A percentile compares a stretch with the other conserved stretches of the same genome.
These are phyloP conservation scores for Lentinus brumalis DNA, from an alignment of 768 basidiomycete genomes.

Conservation along the genomic window DNA sequence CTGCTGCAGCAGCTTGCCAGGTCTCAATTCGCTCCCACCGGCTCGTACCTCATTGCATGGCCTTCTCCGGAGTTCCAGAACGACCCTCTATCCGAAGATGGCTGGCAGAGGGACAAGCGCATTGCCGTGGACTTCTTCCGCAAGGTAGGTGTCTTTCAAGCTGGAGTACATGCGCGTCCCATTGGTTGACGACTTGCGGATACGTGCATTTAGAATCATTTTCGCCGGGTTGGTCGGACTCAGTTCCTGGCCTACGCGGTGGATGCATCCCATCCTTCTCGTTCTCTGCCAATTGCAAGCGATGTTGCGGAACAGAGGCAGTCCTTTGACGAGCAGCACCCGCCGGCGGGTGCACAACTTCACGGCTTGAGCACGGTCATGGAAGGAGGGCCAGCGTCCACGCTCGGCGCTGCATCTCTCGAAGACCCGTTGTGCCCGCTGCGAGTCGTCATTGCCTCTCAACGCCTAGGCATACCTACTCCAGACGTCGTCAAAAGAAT, in stretches of 20 bases:
- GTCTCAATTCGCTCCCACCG: neutral
- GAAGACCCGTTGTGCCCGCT: slow-evolving; percentile 13
- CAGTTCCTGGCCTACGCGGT: slow-evolving; percentile 17
- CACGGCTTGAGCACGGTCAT: neutral
- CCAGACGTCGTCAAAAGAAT: neutral
- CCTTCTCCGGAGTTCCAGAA: slow-evolving; percentile 5
- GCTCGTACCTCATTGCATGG: slow-evolving; percentile 16
- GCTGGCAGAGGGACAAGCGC: slow-evolving; percentile 2
- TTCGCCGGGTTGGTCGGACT: slow-evolving; percentile 24
- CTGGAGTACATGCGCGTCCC: neutral
- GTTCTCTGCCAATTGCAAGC: slow-evolving; percentile 1
- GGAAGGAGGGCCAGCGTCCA: neutral
- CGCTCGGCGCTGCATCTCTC: neutral
- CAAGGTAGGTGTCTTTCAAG: slow-evolving; percentile 10
- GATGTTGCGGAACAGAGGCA: slow-evolving; percentile 9
- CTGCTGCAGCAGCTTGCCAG: slow-evolving; percentile 8
- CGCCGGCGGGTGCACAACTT: neutral
- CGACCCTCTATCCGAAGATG: neutral
- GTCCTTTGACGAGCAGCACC: neutral
- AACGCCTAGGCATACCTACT: neutral
- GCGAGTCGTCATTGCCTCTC: slow-evolving; percentile 6
- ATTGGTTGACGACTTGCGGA: neutral
- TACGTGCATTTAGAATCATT: slow-evolving; percentile 16
- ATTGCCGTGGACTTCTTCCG: slow-evolving; percentile 14
- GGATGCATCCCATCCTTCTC: slow-evolving; percentile 19